Evolutionary conservation across 257 asterid genomes (phyloP).

Genomic region (Echites panduratus): DNA sequence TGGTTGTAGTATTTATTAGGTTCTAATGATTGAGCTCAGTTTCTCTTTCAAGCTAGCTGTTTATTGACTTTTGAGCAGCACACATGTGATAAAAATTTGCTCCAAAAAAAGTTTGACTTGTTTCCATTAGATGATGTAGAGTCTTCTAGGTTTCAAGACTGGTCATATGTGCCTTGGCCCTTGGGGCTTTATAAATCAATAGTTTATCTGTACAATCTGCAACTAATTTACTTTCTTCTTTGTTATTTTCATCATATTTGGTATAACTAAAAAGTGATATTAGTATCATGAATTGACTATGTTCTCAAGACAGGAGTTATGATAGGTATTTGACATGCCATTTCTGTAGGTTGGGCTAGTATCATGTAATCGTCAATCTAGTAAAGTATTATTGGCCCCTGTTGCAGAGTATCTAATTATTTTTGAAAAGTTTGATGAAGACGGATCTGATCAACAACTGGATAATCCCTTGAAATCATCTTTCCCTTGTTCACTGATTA

Average conservation of each 20-base stretch:
- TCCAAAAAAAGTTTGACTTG: conserved; percentile 1
- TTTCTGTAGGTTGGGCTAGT: conserved; percentile 71
- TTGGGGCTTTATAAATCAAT: not conserved
- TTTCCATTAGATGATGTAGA: not conserved
- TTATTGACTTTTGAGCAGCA: not conserved
- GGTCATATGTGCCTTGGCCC: not conserved
- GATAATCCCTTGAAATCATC: conserved; percentile 17
- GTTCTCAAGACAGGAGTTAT: not conserved
- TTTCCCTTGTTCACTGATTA: not conserved
- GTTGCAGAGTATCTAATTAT: conserved; percentile 58
- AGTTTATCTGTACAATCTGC: not conserved
- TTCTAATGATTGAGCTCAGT: not conserved
- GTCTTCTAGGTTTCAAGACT: not conserved
- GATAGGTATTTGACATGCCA: conserved; percentile 11
- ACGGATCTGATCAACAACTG: conserved; percentile 37
- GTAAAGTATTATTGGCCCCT: conserved; percentile 43
- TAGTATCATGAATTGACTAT: conserved; percentile 6
- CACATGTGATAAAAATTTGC: not conserved
- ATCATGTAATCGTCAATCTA: conserved; percentile 40
- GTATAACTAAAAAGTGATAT: conserved; percentile 33
- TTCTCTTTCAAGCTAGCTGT: not conserved
- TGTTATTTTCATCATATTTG: conserved; percentile 25
- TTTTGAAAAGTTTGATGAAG: conserved; percentile 35
- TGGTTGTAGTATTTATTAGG: not conserved
- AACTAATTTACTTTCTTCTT: not conserved